These are phyloP conservation scores for Aspergillus transmontanensis DNA, from an alignment of 2,329 filamentous ascomycete genomes.

Conservation along the genomic window DNA sequence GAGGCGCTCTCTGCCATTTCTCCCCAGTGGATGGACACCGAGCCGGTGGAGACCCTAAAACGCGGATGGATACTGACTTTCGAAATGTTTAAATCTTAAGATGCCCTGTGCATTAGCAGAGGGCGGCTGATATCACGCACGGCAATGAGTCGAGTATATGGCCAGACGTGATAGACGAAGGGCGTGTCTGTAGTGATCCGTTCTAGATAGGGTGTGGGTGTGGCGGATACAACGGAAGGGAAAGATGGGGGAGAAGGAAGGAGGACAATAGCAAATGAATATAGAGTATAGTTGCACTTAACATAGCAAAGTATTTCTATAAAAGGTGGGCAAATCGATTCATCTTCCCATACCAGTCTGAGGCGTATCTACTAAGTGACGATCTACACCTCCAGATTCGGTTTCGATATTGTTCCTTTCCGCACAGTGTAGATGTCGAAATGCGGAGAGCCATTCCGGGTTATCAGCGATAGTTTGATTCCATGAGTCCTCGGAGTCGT, in stretches of 20 bases:
- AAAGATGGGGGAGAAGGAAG: not conserved
- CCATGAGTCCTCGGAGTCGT: slow-evolving; percentile 53
- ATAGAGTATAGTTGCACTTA: not conserved
- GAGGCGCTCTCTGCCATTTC: no score
- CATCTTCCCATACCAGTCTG: not conserved
- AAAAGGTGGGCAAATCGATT: not conserved
- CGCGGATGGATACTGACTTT: no score
- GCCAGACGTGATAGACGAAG: no score
- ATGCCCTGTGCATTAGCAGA: no score
- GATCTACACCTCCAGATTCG: not conserved
- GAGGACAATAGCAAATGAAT: not conserved
- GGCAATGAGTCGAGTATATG: no score
- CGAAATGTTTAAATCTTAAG: no score
- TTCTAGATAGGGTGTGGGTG: no score
- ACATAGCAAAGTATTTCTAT: not conserved
- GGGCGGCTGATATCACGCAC: no score
- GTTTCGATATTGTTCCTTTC: not conserved
- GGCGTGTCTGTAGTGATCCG: no score
- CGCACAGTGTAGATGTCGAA: slow-evolving; percentile 11
- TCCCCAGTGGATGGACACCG: no score
- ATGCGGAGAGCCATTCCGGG: slow-evolving; percentile 24
- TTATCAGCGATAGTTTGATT: slow-evolving; percentile 41
- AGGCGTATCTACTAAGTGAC: not conserved
- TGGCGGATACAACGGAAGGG: not conserved
- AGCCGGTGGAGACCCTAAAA: no score